Evolutionary conservation across 495 filamentous ascomycete genomes (phyloP).

Genomic region (Delitschia confertaspora): DNA sequence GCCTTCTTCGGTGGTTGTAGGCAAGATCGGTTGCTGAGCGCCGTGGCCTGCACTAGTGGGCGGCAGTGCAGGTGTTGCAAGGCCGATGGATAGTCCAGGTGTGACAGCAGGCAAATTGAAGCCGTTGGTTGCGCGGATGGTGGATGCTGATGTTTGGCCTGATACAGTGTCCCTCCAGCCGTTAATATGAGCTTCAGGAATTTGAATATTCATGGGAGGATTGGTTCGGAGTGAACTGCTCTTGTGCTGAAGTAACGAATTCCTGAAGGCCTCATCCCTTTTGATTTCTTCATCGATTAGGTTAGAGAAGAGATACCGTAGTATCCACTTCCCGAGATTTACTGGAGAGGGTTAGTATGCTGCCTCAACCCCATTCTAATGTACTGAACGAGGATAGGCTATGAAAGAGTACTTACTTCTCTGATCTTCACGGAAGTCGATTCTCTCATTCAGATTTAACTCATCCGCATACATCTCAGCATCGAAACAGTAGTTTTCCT

Average conservation of each 20-base stretch:
- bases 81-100: conserved; percentile 66
- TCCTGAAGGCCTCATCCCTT: conserved; percentile 65
- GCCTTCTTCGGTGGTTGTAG: conserved; percentile 45
- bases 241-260: conserved; percentile 52
- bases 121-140: conserved; percentile 57
- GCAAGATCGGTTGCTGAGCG: conserved; percentile 32
- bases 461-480: conserved; percentile 96
- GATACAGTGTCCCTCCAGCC: conserved; percentile 40
- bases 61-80: conserved; percentile 56
- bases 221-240: conserved; percentile 49
- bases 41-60: conserved; percentile 28
- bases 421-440: conserved; percentile 86
- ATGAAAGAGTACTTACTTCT: conserved; percentile 54
- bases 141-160: conserved; percentile 47
- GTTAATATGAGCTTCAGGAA: conserved; percentile 46
- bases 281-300: conserved; percentile 83
- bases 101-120: conserved; percentile 49
- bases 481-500: conserved; percentile 95
- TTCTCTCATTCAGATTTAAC: conserved; percentile 56
- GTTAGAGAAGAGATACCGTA: conserved; percentile 83
- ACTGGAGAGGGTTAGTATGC: conserved; percentile 44
- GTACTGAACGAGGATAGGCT: not conserved
- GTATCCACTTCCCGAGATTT: conserved; percentile 93
- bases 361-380: conserved; percentile 2
- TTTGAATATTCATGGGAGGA: conserved; percentile 56